Evolutionary conservation across 306 rosid genomes (phyloP), one percentile per base, ranked within the genome.

Genomic region (Prunus davidiana): DNA sequence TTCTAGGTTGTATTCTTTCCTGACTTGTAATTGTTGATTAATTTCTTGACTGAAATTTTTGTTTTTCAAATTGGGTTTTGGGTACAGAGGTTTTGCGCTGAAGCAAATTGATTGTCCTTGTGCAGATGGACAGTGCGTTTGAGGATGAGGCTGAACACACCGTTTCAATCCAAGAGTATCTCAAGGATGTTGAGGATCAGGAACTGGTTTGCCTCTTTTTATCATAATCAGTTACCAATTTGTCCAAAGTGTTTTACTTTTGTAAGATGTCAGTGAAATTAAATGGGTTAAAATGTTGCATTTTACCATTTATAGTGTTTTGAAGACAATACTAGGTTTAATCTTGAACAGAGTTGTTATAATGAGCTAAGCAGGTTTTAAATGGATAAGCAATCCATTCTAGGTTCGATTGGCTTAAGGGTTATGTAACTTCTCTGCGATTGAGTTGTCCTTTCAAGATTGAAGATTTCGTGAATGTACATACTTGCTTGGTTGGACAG

Each of bases 131-230:
- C 9, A 78, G 60, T 75, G 43, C 84, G 7, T 91, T 88, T 72
- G 97, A 84, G 30, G 97, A 93, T 67, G 98, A 88, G 56, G 84
- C 84, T 28, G 98, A 89, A 62, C 87, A 84, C 61, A 85, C 97
- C 1, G 73, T 90, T 63, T 87, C 99, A 22, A 87, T 96, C 75
- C 64, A 82, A 51, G 99, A 96, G 89, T 96, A 92, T 74, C 90
- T 96, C 2, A 70, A 92, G 66, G 93, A 84, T 72, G 90, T 89
- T 45, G 99, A 96, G 87, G 97, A 96, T 14, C 91, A 85, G 66
- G 99, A 96, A 78, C 89, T 96, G 93, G 99, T 92, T 20, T 28
- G 76, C 74, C 50, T 76, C 78, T 77, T 57, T 41, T 28, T 38
- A 6, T 28, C 13, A 3, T 6, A 47, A 12, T 60, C 63, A 11